Evolutionary conservation across 2,329 filamentous ascomycete genomes (phyloP).

Genomic region (Pseudohalonectria lignicola): DNA sequence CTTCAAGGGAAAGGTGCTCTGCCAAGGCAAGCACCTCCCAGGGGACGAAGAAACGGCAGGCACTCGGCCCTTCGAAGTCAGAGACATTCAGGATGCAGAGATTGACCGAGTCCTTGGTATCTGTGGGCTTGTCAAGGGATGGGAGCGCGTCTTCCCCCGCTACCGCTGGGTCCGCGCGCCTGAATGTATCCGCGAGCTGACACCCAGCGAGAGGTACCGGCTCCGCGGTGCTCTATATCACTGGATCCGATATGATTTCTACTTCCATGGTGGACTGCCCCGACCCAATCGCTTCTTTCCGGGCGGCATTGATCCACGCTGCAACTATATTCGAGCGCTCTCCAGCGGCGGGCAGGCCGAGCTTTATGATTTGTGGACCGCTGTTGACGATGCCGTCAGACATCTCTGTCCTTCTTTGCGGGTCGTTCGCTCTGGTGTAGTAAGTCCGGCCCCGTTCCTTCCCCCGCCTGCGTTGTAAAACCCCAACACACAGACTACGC

Average conservation of each 20-base stretch:
- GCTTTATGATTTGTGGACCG: conserved; percentile 31
- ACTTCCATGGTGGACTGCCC: conserved; percentile 35
- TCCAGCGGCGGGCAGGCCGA: conserved; percentile 32
- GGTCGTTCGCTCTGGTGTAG: conserved; percentile 19
- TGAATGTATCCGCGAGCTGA: conserved; percentile 29
- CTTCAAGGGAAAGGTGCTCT: conserved; percentile 18
- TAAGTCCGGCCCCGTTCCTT: conserved; percentile 13
- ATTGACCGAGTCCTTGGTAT: conserved; percentile 18
- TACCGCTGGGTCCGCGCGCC: conserved; percentile 28
- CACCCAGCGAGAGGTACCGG: conserved; percentile 28
- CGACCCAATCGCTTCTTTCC: conserved; percentile 8
- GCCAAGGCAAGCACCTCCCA: conserved; percentile 5
- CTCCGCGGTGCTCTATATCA: conserved; percentile 38
- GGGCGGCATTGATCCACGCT: conserved; percentile 21
- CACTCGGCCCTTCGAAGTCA: conserved; percentile 3
- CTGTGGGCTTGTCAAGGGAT: conserved; percentile 22
- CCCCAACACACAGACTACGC: too few relatives aligned
- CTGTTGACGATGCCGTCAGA: conserved; percentile 30
- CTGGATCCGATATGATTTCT: conserved; percentile 43
- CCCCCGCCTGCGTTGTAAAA: too few relatives aligned
- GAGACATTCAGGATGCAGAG: conserved; percentile 9
- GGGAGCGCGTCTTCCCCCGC: conserved; percentile 25
- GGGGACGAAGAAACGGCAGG: background rate
- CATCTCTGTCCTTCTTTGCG: conserved; percentile 34
- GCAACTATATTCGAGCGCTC: conserved; percentile 30